Evolutionary conservation across 306 rosid genomes (phyloP), one percentile per base, ranked within the genome.

Genomic region (Vicia villosa): DNA sequence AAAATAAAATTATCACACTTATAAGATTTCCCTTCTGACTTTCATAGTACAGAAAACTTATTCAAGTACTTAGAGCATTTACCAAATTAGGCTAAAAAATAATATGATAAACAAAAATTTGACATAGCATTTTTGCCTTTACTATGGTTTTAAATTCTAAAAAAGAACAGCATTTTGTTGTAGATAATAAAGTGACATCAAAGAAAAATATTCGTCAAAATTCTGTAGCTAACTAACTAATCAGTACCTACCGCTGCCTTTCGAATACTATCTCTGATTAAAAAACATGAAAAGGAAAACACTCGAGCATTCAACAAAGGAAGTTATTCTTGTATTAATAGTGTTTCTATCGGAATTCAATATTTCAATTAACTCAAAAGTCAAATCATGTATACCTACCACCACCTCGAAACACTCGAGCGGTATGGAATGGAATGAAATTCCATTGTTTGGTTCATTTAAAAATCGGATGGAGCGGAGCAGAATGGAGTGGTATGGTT

Each of bases 1-100:
- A 56, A 74, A 14, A 52, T 2, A 32, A 22, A 20, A 79, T 6
- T 2, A n/a, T 55, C 55, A 59, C 50, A 61, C 70, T 13, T 8
- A 21, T 15, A 68, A 26, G 15, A 2, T 2, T 34, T 58, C 49
- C 40, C 28, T 52, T 59, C 32, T 16, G 1, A 4, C 36, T 43
- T 65, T 41, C 13, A 17, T 34, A 15, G 40, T 52, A 54, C 15
- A 20, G 68, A 62, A 43, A 11, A 28, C 8, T 17, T 42, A 30
- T 75, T 15, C 22, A 74, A 63, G 19, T 55, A 28, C 40, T 56
- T 26, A 56, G 37, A 63, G 36, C 19, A 63, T 21, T 63, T 20
- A 38, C 51, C 34, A 63, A 20, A 63, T 21, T 12, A 40, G 16
- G 32, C 42, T 20, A 34, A 63, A 63, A 63, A 20, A 63, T 38